These are phyloP conservation scores for Lecanoromycetidae sp. DNA, from an alignment of 2,329 filamentous ascomycete species.

Conservation along the genomic window DNA sequence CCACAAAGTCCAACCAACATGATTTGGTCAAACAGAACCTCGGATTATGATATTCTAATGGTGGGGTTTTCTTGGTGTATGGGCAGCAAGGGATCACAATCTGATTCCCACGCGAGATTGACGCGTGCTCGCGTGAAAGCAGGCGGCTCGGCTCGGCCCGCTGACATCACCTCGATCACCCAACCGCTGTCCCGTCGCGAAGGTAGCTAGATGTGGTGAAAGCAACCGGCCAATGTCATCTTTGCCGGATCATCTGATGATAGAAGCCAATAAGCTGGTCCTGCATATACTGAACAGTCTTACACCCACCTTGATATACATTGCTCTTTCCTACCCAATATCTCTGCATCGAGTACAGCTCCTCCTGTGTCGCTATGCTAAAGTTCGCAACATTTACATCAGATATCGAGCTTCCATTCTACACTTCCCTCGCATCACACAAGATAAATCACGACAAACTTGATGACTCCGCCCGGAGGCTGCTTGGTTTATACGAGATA, in stretches of 20 bases:
- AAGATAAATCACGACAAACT: conserved; percentile 98
- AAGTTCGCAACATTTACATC: conserved; percentile 85
- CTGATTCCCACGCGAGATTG: no score
- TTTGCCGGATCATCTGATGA: no score
- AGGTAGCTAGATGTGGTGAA: no score
- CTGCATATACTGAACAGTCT: neutral
- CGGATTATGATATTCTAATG: neutral
- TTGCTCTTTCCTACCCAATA: neutral
- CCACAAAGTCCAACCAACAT: conserved; percentile 45
- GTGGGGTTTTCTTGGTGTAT: no score
- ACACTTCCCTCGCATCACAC: conserved; percentile 75
- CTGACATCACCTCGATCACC: no score
- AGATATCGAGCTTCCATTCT: conserved; percentile 92
- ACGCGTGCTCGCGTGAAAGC: no score
- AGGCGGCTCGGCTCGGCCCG: no score
- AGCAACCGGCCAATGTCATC: no score
- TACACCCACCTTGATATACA: neutral
- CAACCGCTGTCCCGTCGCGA: no score
- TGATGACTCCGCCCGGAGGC: conserved; percentile 76
- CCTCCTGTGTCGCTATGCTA: conserved; percentile 29
- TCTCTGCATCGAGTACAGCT: neutral
- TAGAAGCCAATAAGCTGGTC: no score
- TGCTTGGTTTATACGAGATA: conserved; percentile 83
- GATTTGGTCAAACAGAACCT: no score
- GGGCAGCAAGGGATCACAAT: no score